Conservation (phyloP, 75 land plant genomes). For the Sequoiadendron giganteum region DNA sequence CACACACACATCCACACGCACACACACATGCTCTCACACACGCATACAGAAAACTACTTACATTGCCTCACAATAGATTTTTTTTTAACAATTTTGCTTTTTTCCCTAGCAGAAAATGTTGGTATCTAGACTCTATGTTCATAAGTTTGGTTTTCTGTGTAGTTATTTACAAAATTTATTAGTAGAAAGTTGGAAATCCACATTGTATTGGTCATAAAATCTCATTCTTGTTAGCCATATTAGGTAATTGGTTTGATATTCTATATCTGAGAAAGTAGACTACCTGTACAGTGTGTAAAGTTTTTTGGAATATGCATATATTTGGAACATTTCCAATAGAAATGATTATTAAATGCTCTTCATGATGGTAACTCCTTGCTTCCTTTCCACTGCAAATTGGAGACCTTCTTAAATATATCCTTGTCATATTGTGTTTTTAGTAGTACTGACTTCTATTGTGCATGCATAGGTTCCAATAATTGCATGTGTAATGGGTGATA, state of each 20-base stretch:
- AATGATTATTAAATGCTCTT: neutral
- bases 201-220: neutral
- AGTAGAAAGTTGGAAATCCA: neutral
- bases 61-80: neutral
- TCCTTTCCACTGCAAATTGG: neutral
- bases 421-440: neutral
- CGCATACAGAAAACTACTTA: neutral
- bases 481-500: slow-evolving; percentile 46
- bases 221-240: neutral
- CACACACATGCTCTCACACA: neutral
- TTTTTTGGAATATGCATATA: neutral
- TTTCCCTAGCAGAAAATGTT: neutral
- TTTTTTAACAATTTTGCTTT: neutral
- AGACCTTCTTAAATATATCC: neutral
- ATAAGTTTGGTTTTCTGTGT: neutral
- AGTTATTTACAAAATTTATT: neutral
- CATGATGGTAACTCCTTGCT: neutral
- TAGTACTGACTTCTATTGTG: neutral
- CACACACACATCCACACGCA: neutral
- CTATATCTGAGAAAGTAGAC: neutral
- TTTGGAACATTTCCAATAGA: neutral
- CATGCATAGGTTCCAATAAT: slow-evolving; percentile 48
- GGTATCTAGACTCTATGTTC: neutral
- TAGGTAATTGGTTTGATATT: neutral
- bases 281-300: neutral